Evolutionary conservation across 169 alveolate species (phyloP).

Genomic region (Cryptosporidium canis): DNA sequence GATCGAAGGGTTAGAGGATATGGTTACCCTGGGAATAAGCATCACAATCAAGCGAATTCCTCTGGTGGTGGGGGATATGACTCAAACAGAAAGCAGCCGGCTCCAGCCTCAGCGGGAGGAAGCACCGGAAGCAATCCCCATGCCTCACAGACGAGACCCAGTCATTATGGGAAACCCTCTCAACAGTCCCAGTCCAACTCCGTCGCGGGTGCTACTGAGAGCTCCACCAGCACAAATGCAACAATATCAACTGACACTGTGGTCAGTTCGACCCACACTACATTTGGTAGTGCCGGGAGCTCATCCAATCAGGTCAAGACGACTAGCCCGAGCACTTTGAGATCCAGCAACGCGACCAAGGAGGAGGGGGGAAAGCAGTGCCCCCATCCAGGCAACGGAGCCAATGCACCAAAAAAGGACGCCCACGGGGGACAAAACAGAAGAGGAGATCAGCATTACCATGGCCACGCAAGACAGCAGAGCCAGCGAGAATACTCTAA

Average conservation of each 20-base stretch:
- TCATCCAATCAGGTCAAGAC: neutral
- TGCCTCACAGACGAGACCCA: neutral
- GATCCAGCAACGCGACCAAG: neutral
- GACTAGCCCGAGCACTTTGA: neutral
- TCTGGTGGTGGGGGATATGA: neutral
- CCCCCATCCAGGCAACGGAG: neutral
- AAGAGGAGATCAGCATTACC: neutral
- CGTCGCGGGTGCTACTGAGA: neutral
- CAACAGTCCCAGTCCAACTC: neutral
- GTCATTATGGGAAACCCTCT: neutral
- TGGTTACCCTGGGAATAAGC: neutral
- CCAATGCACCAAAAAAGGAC: neutral
- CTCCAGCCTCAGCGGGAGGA: neutral
- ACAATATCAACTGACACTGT: neutral
- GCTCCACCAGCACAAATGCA: neutral
- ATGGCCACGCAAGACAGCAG: neutral
- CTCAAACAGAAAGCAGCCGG: neutral
- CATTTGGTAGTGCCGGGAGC: neutral
- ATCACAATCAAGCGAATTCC: neutral
- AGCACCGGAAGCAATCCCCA: neutral
- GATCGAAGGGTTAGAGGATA: slow-evolving; percentile 41
- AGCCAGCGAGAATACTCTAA: neutral
- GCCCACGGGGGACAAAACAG: neutral
- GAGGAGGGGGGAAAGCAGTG: neutral
- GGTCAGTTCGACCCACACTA: neutral